Conservation (phyloP, 352 stramenopile genomes). For the Globisporangium lucens region DNA sequence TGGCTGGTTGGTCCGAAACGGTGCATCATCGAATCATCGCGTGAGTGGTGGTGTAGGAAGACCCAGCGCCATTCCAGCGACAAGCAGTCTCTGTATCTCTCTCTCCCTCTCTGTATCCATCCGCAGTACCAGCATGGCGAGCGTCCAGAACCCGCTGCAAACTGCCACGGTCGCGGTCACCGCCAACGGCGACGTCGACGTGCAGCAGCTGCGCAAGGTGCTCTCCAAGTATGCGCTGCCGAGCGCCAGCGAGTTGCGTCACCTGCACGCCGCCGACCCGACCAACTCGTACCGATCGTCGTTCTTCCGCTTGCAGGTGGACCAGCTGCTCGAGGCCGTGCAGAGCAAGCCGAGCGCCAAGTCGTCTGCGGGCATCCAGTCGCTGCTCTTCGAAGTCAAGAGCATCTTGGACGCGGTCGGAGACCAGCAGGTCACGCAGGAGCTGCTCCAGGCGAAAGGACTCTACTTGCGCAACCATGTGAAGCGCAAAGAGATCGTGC, state of each 20-base stretch:
- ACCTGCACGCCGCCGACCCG: constrained; percentile 76
- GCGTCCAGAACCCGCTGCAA: constrained; percentile 13
- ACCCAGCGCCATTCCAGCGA: not conserved
- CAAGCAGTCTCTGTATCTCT: not conserved
- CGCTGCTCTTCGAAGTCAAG: constrained; percentile 83
- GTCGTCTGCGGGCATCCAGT: constrained; percentile 43
- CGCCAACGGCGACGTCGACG: constrained; percentile 25
- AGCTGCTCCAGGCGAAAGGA: constrained; percentile 51
- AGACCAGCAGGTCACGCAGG: constrained; percentile 73
- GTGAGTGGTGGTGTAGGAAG: constrained; percentile 7
- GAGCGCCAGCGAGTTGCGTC: constrained; percentile 74
- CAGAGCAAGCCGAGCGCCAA: constrained; percentile 54
- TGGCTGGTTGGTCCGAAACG: constrained; percentile 19
- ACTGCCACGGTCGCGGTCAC: constrained; percentile 3
- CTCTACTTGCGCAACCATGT: constrained; percentile 69
- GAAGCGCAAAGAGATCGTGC: constrained; percentile 82
- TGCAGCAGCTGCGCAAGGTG: constrained; percentile 64
- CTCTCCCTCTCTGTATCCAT: constrained; percentile 3
- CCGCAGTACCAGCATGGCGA: constrained; percentile 12
- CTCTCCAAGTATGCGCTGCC: constrained; percentile 89
- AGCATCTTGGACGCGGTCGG: constrained; percentile 56
- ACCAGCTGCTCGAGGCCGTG: constrained; percentile 79
- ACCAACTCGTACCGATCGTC: constrained; percentile 73
- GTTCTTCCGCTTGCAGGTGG: constrained; percentile 84
- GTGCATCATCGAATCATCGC: constrained; percentile 5